Evolutionary conservation across 2,329 filamentous ascomycete species (phyloP), one percentile per base, ranked within the genome.

Genomic region (Botryotinia calthae): DNA sequence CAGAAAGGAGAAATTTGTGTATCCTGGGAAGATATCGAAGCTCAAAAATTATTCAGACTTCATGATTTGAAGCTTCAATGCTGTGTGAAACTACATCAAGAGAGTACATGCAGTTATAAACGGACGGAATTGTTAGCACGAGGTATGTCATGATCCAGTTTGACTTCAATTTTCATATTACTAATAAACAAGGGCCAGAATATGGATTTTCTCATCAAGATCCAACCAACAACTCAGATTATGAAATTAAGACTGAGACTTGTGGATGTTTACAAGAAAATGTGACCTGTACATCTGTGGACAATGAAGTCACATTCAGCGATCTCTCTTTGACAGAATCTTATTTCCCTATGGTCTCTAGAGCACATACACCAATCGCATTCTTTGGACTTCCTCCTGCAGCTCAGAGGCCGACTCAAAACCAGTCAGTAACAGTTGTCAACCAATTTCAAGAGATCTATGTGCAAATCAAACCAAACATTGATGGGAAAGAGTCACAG

Each of bases 1-100:
- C 28, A 69, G 4, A 14, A 28, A 16, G 66, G 48, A 16, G 48
- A 69, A 25, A 31, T 69, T 0, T 40, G 6, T 28, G 66, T 69
- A 1, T 59, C 66, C 28, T 69, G 66, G 48, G 16, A 28, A 59
- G 48, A 69, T 12, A 31, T 8, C 10, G 66, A 69, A 69, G 66
- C 34, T 7, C n/a, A 5, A 20, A 69, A 69, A 16, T 16, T 31
- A 3, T 69, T 40, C 28, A 22, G 37, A 25, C 16, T 69, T 40
- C 25, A 58, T 34, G 18, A 25, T 22, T 4, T 69, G 6, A 22
- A 25, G 12, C n/a, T 69, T 14, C 8, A 58, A 8, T 28, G 6
- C 8, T 10, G 34, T 22, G 16, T 44, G 8, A 34, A 20, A 1
- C 2, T 69, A 34, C 66, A 69, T 20, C 34, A 8, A 68, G 34